Conservation (phyloP, 1,139 yeast species). For the Hansenula lynferdii region DNA sequence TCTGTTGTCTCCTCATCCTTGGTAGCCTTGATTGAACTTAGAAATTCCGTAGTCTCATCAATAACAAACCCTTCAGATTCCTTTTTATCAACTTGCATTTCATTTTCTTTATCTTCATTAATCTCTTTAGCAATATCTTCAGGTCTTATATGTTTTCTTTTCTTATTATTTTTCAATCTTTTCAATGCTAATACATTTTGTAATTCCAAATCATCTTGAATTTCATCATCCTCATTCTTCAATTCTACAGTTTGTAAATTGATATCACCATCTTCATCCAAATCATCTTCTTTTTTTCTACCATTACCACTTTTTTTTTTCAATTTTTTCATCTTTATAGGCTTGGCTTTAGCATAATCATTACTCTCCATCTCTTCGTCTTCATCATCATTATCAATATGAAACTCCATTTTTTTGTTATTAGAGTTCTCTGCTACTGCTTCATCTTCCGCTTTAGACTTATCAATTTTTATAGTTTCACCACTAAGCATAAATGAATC, state of each 20-base stretch:
- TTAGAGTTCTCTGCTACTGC: conserved; percentile 6
- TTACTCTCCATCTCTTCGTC: conserved; percentile 19
- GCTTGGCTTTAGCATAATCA: conserved; percentile 26
- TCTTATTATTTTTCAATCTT: conserved; percentile 36
- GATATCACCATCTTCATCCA: conserved; percentile 19
- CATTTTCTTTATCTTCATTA: conserved; percentile 27
- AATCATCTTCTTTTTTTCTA: background rate
- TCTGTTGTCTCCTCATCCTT: too few relatives aligned
- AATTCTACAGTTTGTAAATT: conserved; percentile 28
- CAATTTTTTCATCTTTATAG: conserved; percentile 45
- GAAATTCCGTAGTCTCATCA: conserved; percentile 58
- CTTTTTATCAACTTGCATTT: conserved; percentile 17
- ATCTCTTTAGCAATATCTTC: conserved; percentile 47
- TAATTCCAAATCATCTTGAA: conserved; percentile 44
- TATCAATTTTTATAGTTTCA: conserved; percentile 2
- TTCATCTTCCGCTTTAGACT: conserved; percentile 15
- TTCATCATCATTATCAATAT: conserved; percentile 16
- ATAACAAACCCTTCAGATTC: conserved; percentile 34
- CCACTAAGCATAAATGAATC: conserved; percentile 20
- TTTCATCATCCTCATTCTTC: conserved; percentile 32
- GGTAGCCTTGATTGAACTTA: conserved; percentile 33
- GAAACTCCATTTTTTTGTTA: conserved; percentile 8
- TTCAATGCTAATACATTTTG: conserved; percentile 35
- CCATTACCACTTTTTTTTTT: conserved; percentile 23
- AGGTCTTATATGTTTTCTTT: conserved; percentile 28